Percentiles rank a stretch among this genome's conserved stretches.
These are phyloP conservation scores for Leucocoprinus sp. DNA, from an alignment of 768 basidiomycete species.

Conservation along the genomic window DNA sequence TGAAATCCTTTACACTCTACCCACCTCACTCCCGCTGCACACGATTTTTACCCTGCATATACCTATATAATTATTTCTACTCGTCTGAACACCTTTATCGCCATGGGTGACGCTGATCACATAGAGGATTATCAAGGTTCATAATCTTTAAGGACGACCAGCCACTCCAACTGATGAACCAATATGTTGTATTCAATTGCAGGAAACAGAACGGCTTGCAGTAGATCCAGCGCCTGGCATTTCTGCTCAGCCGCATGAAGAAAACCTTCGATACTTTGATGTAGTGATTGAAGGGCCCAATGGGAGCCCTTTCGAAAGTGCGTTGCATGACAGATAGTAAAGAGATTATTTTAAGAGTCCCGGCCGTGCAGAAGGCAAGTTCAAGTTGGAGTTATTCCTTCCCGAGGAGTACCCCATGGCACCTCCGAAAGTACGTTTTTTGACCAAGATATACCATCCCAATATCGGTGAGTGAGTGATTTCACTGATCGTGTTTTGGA, in stretches of 20 bases:
- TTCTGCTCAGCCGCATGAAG: conserved; percentile 90
- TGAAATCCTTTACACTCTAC: no score
- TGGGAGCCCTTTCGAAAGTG: conserved; percentile 86
- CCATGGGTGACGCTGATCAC: background rate
- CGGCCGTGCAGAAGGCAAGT: conserved; percentile 63
- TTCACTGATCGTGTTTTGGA: background rate
- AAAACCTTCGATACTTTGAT: conserved; percentile 98
- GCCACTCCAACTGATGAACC: background rate
- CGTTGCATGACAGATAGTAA: conserved; percentile 14
- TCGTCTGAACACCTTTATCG: background rate
- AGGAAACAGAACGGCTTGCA: conserved; percentile 97
- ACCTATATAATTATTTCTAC: no score
- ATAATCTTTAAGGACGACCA: conserved; percentile 4
- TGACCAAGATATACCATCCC: conserved; percentile 98
- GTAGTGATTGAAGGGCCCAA: conserved; percentile 94
- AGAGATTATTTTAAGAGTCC: background rate
- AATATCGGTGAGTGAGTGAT: conserved; percentile 79
- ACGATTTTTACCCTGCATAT: no score
- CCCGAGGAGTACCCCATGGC: conserved; percentile 99
- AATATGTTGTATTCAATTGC: background rate
- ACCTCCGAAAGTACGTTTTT: conserved; percentile 94
- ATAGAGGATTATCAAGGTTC: conserved; percentile 39
- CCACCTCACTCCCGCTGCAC: no score
- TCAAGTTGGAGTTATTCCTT: conserved; percentile 94
- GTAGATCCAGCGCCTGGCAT: conserved; percentile 98